Evolutionary conservation across 2,329 filamentous ascomycete species (phyloP).

Genomic region (Phaeophleospora eucalypticola): DNA sequence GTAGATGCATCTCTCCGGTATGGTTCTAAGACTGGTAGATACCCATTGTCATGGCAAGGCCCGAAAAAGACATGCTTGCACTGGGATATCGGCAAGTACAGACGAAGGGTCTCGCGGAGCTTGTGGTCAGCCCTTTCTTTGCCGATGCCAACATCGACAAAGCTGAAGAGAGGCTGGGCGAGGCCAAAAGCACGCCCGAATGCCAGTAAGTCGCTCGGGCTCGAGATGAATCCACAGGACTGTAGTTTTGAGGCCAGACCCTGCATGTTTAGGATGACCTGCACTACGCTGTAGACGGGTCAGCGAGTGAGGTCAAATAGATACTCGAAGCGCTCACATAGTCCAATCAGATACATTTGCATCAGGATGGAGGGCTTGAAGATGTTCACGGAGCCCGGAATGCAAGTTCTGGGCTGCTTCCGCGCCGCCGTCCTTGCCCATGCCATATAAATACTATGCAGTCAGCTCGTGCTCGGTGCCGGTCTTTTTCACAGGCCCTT

Average conservation of each 20-base stretch:
- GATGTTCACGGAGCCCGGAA: slow-evolving; percentile 40
- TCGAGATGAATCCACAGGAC: slow-evolving; percentile 39
- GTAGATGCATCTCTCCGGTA: slow-evolving; percentile 40
- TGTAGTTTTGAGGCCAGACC: slow-evolving; percentile 42
- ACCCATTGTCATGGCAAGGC: slow-evolving; percentile 46
- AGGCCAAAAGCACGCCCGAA: slow-evolving; percentile 44
- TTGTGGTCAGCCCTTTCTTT: slow-evolving; percentile 48
- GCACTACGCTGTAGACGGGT: slow-evolving; percentile 34
- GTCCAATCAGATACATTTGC: slow-evolving; percentile 39
- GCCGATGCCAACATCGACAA: slow-evolving; percentile 46
- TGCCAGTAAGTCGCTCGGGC: slow-evolving; percentile 36
- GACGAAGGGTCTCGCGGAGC: slow-evolving; percentile 43
- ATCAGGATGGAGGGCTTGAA: slow-evolving; percentile 39
- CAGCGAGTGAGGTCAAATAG: background rate
- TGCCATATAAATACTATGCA: slow-evolving; percentile 33
- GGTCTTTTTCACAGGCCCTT: background rate
- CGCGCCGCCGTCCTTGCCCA: slow-evolving; percentile 43
- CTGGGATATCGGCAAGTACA: slow-evolving; percentile 44
- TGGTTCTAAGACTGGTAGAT: slow-evolving; percentile 42
- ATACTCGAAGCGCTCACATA: slow-evolving; percentile 25
- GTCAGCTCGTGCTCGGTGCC: background rate
- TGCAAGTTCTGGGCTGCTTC: slow-evolving; percentile 44
- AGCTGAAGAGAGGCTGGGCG: slow-evolving; percentile 44
- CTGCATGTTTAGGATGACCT: slow-evolving; percentile 46
- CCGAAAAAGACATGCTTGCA: slow-evolving; percentile 46